Conservation (phyloP, 768 basidiomycete genomes). For the Xerocomus brunneocitrinus region DNA sequence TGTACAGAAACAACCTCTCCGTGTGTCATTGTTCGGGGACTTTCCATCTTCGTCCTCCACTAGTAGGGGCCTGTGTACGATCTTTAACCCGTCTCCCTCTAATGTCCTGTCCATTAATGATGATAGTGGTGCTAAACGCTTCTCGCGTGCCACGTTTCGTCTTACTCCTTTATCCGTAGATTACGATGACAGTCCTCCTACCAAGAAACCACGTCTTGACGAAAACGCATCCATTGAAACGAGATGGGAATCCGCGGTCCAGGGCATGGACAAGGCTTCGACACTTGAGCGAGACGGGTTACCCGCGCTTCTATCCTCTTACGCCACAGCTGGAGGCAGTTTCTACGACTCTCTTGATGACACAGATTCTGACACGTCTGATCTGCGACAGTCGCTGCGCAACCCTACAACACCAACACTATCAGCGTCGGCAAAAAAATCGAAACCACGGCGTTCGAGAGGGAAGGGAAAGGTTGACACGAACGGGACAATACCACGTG, state of each 20-base stretch:
- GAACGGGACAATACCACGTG: constrained; percentile 2
- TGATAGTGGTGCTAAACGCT: constrained; percentile 37
- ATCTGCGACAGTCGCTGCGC: constrained; percentile 4
- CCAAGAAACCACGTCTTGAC: constrained; percentile 43
- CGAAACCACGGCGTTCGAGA: constrained; percentile 15
- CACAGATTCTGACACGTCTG: constrained; percentile 17
- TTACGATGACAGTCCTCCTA: constrained; percentile 31
- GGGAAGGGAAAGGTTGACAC: constrained; percentile 14
- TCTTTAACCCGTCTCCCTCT: constrained; percentile 31
- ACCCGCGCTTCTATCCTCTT: constrained; percentile 37
- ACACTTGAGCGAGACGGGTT: constrained; percentile 46
- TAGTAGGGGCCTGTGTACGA: constrained; percentile 21
- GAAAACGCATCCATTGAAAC: constrained; percentile 24
- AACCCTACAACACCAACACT: constrained; percentile 1
- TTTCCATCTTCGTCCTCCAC: constrained; percentile 24
- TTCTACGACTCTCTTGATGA: constrained; percentile 28
- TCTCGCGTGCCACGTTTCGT: constrained; percentile 37
- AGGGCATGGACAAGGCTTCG: constrained; percentile 40
- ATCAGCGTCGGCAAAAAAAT: constrained; percentile 11
- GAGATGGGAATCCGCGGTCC: constrained; percentile 47
- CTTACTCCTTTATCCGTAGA: constrained; percentile 5
- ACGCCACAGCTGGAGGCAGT: constrained; percentile 17
- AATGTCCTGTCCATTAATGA: constrained; percentile 41
- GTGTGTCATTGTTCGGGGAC: constrained; percentile 31
- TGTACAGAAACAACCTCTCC: constrained; percentile 25